Evolutionary conservation across 1,139 yeast genomes (phyloP).

Genomic region (Pichia sp.): DNA sequence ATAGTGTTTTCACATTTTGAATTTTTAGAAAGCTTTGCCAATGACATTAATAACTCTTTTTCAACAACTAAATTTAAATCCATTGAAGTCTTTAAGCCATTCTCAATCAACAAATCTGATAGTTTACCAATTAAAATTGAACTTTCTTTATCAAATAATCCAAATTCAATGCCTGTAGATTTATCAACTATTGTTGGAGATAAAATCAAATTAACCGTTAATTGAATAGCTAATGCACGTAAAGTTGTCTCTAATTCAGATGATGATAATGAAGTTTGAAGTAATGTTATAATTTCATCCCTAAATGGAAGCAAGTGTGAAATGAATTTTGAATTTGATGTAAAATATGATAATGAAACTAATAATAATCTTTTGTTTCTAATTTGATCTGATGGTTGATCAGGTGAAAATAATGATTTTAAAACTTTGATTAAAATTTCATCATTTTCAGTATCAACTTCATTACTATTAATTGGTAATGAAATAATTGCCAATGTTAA

Average conservation of each 20-base stretch:
- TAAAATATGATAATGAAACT: constrained; percentile 15
- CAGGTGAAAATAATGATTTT: constrained; percentile 19
- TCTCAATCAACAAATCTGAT: constrained; percentile 10
- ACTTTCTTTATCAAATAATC: constrained; percentile 13
- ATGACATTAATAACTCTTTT: constrained; percentile 8
- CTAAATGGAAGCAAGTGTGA: constrained; percentile 41
- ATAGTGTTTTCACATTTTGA: constrained; percentile 12
- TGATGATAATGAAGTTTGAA: constrained; percentile 60
- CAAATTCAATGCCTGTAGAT: constrained; percentile 6
- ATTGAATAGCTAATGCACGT: constrained; percentile 59
- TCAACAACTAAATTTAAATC: constrained; percentile 10
- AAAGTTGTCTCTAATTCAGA: constrained; percentile 63
- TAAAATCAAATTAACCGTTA: constrained; percentile 49
- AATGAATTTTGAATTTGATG: constrained; percentile 11
- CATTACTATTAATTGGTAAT: constrained; percentile 15
- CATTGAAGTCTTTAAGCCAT: constrained; percentile 1
- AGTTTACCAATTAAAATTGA: constrained; percentile 9
- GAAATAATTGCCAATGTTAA: constrained; percentile 54
- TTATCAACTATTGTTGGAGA: constrained; percentile 23
- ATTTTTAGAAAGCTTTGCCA: constrained; percentile 8
- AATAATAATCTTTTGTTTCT: constrained; percentile 10
- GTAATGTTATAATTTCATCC: constrained; percentile 58
- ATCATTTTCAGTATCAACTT: constrained; percentile 29
- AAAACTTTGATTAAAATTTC: constrained; percentile 36
- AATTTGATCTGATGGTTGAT: constrained; percentile 12